These are phyloP conservation scores for Pseudognaphalium luteoalbum DNA, from an alignment of 129 eudicot species.

Conservation along the genomic window DNA sequence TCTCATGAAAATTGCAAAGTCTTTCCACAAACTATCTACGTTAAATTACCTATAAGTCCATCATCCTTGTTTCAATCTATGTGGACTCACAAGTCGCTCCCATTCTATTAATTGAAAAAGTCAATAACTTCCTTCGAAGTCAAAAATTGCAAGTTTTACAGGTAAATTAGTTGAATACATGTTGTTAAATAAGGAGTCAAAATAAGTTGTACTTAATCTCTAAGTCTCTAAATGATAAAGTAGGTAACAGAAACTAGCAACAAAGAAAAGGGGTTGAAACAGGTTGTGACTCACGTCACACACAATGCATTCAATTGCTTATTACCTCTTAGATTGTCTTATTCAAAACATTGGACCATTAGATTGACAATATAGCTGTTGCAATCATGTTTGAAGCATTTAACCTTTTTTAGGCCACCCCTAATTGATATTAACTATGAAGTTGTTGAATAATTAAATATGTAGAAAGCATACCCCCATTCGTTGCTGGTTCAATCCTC, in stretches of 20 bases:
- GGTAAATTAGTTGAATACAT: neutral
- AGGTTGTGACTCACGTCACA: neutral
- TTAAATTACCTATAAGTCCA: neutral
- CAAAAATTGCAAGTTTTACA: neutral
- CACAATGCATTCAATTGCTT: neutral
- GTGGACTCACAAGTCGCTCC: neutral
- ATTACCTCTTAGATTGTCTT: neutral
- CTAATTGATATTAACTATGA: neutral
- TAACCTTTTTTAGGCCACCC: neutral
- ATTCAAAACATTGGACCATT: neutral
- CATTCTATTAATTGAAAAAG: neutral
- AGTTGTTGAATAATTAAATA: neutral
- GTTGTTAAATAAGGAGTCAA: neutral
- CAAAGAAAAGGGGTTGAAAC: neutral
- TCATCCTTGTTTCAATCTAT: neutral
- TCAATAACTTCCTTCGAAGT: neutral
- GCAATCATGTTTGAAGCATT: neutral
- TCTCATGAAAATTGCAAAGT: neutral
- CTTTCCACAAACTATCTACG: neutral
- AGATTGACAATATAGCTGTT: neutral
- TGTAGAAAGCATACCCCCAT: slow-evolving; percentile 79
- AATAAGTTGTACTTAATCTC: neutral
- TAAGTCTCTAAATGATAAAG: neutral
- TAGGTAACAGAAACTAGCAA: neutral
- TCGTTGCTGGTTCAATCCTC: slow-evolving; percentile 96